phyloP scores from a whole-genome alignment of 139 green algal species.

The Microglena sp. region DNA sequence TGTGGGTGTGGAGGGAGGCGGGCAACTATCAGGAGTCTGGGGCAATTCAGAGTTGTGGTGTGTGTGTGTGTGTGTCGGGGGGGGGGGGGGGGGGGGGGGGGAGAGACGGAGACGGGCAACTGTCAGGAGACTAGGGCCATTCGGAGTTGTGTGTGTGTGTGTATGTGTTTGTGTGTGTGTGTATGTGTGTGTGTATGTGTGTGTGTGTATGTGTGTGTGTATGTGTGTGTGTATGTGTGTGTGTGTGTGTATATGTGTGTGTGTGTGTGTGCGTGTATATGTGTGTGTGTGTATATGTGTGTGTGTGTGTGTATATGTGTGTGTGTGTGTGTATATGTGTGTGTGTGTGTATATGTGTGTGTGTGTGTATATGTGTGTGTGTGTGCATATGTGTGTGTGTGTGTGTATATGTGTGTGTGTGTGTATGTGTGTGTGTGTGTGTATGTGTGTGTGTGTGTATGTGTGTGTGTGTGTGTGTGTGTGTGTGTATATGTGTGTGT shows the following conservation, averaged over 20 bases:
- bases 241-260: neutral
- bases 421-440: conserved; percentile 2
- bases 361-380: neutral
- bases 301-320: conserved; percentile 4
- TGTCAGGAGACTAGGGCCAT: no score
- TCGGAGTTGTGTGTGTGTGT: no score
- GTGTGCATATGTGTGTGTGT: neutral
- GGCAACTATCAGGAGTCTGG: no score
- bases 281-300: conserved; percentile 2
- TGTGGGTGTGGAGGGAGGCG: no score
- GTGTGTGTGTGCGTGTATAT: neutral
- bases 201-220: no score
- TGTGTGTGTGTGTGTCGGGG: no score
- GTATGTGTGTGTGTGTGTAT: conserved; percentile 3
- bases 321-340: conserved; percentile 7
- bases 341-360: neutral
- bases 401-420: conserved; percentile 1
- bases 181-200: no score
- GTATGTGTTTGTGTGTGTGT: no score
- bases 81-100: no score
- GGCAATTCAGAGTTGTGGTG: no score
- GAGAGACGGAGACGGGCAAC: no score
- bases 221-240: neutral
- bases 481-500: conserved; percentile 8
- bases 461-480: conserved; percentile 9